A percentile compares a stretch with the other conserved stretches of the same genome.
phyloP scores from a whole-genome alignment of 257 asterid species.

The Forsythia suspensa region DNA sequence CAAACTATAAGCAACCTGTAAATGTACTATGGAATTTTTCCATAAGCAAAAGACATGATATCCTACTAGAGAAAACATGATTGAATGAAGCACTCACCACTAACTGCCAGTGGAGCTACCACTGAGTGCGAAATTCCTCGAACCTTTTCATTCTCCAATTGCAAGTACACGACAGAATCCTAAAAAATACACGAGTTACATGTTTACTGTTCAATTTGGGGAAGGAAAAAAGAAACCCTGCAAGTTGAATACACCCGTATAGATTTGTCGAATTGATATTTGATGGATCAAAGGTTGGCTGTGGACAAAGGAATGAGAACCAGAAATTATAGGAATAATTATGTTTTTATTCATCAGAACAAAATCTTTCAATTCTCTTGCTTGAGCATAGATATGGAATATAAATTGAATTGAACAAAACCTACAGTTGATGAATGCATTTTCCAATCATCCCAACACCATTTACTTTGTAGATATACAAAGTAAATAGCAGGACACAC shows the following conservation, averaged over 20 bases:
- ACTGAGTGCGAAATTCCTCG: conserved; percentile 74
- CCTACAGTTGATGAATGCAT: neutral
- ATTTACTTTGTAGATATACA: neutral
- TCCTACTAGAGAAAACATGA: neutral
- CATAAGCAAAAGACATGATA: neutral
- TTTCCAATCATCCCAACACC: neutral
- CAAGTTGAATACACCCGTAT: neutral
- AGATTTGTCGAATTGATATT: neutral
- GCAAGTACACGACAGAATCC: conserved; percentile 57
- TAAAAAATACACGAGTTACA: conserved; percentile 22
- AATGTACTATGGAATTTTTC: neutral
- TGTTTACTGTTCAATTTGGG: neutral
- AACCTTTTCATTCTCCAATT: conserved; percentile 73
- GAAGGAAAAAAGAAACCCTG: conserved; percentile 4
- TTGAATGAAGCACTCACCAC: conserved; percentile 60
- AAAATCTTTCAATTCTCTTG: neutral
- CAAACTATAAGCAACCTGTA: neutral
- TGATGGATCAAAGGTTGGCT: conserved; percentile 1
- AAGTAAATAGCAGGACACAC: no score
- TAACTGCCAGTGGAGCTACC: conserved; percentile 89
- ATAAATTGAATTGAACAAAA: neutral
- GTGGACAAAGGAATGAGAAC: neutral
- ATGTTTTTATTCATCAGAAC: neutral
- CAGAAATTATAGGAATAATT: neutral
- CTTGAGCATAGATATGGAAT: neutral